phyloP scores from a whole-genome alignment of 2,329 filamentous ascomycete species.

The Lachnellula arida region DNA sequence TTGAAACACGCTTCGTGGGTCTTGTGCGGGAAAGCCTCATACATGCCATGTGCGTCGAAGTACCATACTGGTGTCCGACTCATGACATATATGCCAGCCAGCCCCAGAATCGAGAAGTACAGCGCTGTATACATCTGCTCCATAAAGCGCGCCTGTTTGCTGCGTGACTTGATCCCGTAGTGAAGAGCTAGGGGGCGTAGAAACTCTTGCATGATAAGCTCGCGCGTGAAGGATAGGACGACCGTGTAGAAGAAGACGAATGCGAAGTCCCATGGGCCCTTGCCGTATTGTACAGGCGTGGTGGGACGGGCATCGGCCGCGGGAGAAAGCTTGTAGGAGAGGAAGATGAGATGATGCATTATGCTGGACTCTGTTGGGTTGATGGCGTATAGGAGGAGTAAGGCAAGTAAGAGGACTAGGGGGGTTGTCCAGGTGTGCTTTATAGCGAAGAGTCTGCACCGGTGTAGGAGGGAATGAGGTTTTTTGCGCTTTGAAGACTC shows the following conservation, averaged over 20 bases:
- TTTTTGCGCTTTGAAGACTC: not conserved
- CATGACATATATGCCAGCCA: conserved; percentile 87
- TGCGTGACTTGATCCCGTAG: conserved; percentile 64
- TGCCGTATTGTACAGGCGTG: conserved; percentile 69
- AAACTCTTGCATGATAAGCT: conserved; percentile 91
- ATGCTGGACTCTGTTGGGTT: conserved; percentile 77
- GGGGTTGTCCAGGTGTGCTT: conserved; percentile 63
- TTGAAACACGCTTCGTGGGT: conserved; percentile 80
- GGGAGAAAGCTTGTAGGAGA: conserved; percentile 72
- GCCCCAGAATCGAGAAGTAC: conserved; percentile 81
- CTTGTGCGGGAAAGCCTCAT: conserved; percentile 79
- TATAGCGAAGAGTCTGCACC: conserved; percentile 41
- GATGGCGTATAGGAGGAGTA: conserved; percentile 65
- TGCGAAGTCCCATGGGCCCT: conserved; percentile 79
- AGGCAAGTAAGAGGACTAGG: conserved; percentile 58
- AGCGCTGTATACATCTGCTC: conserved; percentile 92
- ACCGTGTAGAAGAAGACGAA: conserved; percentile 88
- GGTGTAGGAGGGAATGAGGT: not conserved
- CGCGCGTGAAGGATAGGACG: conserved; percentile 86
- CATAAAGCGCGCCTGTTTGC: conserved; percentile 89
- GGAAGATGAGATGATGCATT: conserved; percentile 76
- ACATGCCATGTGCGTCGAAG: conserved; percentile 89
- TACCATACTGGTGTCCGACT: conserved; percentile 89
- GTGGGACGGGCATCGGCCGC: conserved; percentile 35
- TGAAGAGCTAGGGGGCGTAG: conserved; percentile 70